Evolutionary conservation across 23 red algal genomes (phyloP).

Genomic region (Gracilaria vermiculophylla): DNA sequence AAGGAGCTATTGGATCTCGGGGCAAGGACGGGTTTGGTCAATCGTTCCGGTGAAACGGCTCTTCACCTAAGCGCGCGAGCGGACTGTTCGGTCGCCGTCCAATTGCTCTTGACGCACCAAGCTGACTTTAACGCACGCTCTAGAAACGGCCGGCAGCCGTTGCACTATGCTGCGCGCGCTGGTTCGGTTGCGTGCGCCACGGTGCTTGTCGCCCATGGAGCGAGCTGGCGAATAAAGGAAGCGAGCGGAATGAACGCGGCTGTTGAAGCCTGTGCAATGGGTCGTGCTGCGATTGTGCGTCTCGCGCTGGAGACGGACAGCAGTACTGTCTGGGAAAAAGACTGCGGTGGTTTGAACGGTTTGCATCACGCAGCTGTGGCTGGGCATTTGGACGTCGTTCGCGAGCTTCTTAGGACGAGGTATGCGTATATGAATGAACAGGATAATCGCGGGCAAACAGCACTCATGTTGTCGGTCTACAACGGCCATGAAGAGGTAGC

Average conservation of each 20-base stretch:
- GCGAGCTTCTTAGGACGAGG: neutral
- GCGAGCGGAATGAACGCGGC: slow-evolving; percentile 1
- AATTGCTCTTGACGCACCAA: neutral
- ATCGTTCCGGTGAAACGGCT: slow-evolving; percentile 29
- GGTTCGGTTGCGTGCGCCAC: neutral
- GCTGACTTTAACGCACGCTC: neutral
- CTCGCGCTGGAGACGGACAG: neutral
- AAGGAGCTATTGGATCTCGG: neutral
- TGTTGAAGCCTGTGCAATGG: slow-evolving; percentile 25
- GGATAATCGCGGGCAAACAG: slow-evolving; percentile 10
- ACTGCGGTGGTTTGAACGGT: slow-evolving; percentile 30
- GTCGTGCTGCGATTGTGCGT: neutral
- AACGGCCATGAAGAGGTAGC: neutral
- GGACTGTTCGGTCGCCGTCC: neutral
- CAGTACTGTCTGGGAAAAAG: neutral
- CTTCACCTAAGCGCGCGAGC: slow-evolving; percentile 16
- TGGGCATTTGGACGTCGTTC: neutral
- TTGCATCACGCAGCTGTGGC: slow-evolving; percentile 43
- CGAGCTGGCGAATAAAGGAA: neutral
- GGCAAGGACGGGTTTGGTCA: slow-evolving; percentile 1
- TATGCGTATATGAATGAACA: neutral
- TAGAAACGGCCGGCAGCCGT: neutral
- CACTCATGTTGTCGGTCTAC: neutral
- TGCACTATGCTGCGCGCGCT: slow-evolving; percentile 42
- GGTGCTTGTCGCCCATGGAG: slow-evolving; percentile 6